Base-by-base conservation (phyloP, 2,329 filamentous ascomycete species). In the Aspergillus hortae region DNA sequence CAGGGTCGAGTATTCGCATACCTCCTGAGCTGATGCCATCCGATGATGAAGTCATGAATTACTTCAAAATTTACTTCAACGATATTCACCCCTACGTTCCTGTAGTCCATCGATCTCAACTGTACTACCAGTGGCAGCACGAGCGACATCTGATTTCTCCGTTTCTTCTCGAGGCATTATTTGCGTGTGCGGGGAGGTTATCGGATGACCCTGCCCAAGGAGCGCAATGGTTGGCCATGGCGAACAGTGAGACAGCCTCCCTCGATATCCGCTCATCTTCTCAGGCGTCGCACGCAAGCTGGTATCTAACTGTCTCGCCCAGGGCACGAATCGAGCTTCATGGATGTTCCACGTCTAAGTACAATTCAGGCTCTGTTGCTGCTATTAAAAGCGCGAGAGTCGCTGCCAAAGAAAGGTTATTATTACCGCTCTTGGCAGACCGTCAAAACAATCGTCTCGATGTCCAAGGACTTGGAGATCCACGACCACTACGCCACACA, bases 351-450 rank as follows among this genome's bases (percentile, higher is more conserved):
- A 2, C 82, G 92, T 46, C 67, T 97, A 44, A 96, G 90, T 71
- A 97, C 94, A 0, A 85, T 97, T 9, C 92, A 97, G 72, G 92
- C 91, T 3, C 77, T 96, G 55, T 75, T 96, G 42, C 86, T 97
- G 42, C 80, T 96, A 15, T 75, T 96, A 41, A 97, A 97, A 70
- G 94, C 92, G 1, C 83, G 91, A 57, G 92, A 97, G 70, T 88
- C 89, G n/a, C 85, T 88, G 7, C 92, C 92, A 0, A 95, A 95
- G 67, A 85, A 90, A 54, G 94, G 94, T 1, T 97, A 97, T 67
- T 97, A 94, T 70, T 97, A 94, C 72, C 86, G 92, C 35, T 97
- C 94, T 0, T 97, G 94, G 92, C 95, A 96, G 84, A 90, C 89
- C 4, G 85, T 95, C 17, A 92, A 96, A 48, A 90, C 92, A 55